These are phyloP conservation scores for Fusarium metavorans DNA, from an alignment of 2,329 filamentous ascomycete genomes.

Conservation along the genomic window DNA sequence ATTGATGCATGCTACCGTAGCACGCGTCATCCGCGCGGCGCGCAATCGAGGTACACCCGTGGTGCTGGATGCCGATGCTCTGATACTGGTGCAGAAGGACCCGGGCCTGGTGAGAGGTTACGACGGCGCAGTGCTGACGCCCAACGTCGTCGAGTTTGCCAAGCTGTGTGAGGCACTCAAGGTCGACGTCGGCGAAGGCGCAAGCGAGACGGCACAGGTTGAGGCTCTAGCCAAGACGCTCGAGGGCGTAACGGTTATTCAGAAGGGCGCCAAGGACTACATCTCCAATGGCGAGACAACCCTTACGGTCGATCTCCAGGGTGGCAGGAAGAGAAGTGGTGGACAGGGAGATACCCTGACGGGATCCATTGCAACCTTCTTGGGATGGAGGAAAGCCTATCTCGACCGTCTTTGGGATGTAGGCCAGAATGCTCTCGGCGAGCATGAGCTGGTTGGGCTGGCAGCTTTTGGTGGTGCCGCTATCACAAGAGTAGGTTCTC, in stretches of 20 bases:
- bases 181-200: conserved; percentile 64
- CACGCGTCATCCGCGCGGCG: conserved; percentile 82
- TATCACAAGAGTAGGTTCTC: conserved; percentile 78
- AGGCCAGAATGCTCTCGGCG: conserved; percentile 58
- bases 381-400: conserved; percentile 91
- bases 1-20: conserved; percentile 89
- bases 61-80: conserved; percentile 91
- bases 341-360: conserved; percentile 97
- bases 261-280: conserved; percentile 87
- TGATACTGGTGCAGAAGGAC: conserved; percentile 80
- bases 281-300: conserved; percentile 85
- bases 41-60: conserved; percentile 79
- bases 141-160: conserved; percentile 94
- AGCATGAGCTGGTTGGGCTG: conserved; percentile 75
- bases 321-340: conserved; percentile 89
- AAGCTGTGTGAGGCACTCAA: conserved; percentile 81
- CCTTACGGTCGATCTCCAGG: conserved; percentile 80
- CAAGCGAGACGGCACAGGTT: conserved; percentile 62
- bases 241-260: conserved; percentile 89
- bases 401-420: conserved; percentile 82
- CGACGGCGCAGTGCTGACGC: conserved; percentile 86
- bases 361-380: conserved; percentile 86
- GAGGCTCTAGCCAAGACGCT: conserved; percentile 78
- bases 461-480: conserved; percentile 89
- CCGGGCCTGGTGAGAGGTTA: conserved; percentile 86